Evolutionary conservation across 305 asterid species (phyloP), one percentile per base, ranked within the genome.

Genomic region (Solanum hybrid): DNA sequence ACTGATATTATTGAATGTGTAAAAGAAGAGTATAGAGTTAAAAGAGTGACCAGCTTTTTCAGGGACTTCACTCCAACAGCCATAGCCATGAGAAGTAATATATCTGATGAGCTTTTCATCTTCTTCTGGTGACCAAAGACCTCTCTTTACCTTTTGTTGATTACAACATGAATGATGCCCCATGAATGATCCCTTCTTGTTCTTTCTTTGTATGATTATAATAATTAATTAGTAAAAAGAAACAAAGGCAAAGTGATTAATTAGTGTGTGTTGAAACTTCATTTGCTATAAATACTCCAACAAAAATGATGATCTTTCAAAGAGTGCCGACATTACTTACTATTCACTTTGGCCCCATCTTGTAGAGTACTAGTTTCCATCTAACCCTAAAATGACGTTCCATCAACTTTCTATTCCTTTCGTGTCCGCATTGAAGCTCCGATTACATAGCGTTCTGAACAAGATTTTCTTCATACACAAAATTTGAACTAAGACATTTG

Each of bases 61-160:
- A 2, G 99, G 99, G 66, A 96, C 98, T 93, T 96, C 99, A 88
- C 99, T 97, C 99, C 99, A 96, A 89, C 98, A 97, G 78, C 99
- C 99, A 91, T 97, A 95, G 87, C 99, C 99, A 89, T 97, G 96
- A 69, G 95, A 92, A 2, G 98, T 94, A 82, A 97, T 97, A 86
- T 93, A 96, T 85, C 94, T 88, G 29, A 95, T 91, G 40, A 96
- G 96, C 91, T 97, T 97, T 86, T 97, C 99, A 91, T 97, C 99
- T 71, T 97, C 99, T 79, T 96, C 99, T 1, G 99, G 98, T 6
- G 99, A 97, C 99, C 99, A 97, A 17, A 97, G 95, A 5, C 99
- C 99, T 91, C 99, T 94, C 95, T 96, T 97, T 88, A 97, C 99
- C 94, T 97, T 97, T 95, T 96, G 99, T 93, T 96, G 99, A 90